These are phyloP conservation scores for Thermoascus crustaceus DNA, from an alignment of 2,329 filamentous ascomycete species.

Conservation along the genomic window DNA sequence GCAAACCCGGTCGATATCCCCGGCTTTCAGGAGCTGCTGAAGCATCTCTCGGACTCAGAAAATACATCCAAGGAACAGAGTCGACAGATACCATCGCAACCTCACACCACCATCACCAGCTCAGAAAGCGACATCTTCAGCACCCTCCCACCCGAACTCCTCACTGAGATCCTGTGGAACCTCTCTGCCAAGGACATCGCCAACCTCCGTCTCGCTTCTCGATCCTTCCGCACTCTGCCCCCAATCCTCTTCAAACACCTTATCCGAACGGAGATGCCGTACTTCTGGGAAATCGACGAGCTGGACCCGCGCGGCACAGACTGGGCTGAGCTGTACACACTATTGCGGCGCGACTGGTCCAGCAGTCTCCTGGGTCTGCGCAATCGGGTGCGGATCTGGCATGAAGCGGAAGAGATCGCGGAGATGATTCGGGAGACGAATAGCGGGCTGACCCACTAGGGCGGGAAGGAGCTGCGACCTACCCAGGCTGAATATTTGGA, in stretches of 20 bases:
- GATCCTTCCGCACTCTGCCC: conserved; percentile 1
- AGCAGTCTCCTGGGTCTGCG: background rate
- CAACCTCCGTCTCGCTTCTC: conserved; percentile 1
- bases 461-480: background rate
- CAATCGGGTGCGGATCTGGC: background rate
- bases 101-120: background rate
- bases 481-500: no score
- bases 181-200: conserved; percentile 4
- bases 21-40: background rate
- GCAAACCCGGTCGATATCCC: background rate
- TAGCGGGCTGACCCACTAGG: background rate
- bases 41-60: background rate
- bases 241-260: conserved; percentile 2
- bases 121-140: conserved; percentile 1
- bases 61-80: background rate
- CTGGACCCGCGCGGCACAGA: background rate
- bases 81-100: background rate
- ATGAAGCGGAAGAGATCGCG: background rate
- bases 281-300: conserved; percentile 6
- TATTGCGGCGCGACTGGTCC: background rate
- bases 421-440: background rate
- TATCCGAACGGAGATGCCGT: conserved; percentile 3
- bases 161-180: conserved; percentile 3
- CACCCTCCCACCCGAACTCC: conserved; percentile 3
- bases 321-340: background rate